Conservation (phyloP, 116 monocot species). For the Posidonia oceanica region DNA sequence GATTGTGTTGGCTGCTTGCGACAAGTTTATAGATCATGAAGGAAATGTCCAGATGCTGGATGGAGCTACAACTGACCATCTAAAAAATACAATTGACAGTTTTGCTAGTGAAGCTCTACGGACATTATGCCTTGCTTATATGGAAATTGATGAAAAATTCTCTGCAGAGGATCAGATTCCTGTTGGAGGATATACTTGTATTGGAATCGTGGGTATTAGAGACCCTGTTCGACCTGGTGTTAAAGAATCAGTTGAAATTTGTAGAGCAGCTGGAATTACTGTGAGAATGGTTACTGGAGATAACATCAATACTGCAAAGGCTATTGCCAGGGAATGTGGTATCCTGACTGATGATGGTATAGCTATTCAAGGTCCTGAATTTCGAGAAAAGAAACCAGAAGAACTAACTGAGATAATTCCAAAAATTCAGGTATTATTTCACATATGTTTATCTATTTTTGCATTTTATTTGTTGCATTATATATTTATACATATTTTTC, state of each 20-base stretch:
- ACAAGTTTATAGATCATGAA: slow-evolving; percentile 33
- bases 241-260: slow-evolving; percentile 60
- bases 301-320: slow-evolving; percentile 79
- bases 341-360: slow-evolving; percentile 65
- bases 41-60: slow-evolving; percentile 44
- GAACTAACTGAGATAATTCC: slow-evolving; percentile 55
- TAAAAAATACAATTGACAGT: slow-evolving; percentile 41
- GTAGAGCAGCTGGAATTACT: slow-evolving; percentile 59
- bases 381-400: slow-evolving; percentile 37
- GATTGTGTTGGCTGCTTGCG: slow-evolving; percentile 47
- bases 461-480: not conserved
- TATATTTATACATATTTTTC: not conserved
- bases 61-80: slow-evolving; percentile 13
- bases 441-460: not conserved
- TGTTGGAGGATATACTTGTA: slow-evolving; percentile 39
- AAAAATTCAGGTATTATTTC: slow-evolving; percentile 45
- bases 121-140: slow-evolving; percentile 65
- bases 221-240: slow-evolving; percentile 84
- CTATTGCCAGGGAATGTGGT: slow-evolving; percentile 75
- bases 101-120: slow-evolving; percentile 79
- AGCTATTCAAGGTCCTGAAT: slow-evolving; percentile 79
- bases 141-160: slow-evolving; percentile 38
- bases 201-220: slow-evolving; percentile 74
- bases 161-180: slow-evolving; percentile 41
- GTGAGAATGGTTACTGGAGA: slow-evolving; percentile 92